A percentile compares a stretch with the other conserved stretches of the same genome.
Evolutionary conservation across 257 asterid genomes (phyloP).

Genomic region (Galeopsis tetrahit): DNA sequence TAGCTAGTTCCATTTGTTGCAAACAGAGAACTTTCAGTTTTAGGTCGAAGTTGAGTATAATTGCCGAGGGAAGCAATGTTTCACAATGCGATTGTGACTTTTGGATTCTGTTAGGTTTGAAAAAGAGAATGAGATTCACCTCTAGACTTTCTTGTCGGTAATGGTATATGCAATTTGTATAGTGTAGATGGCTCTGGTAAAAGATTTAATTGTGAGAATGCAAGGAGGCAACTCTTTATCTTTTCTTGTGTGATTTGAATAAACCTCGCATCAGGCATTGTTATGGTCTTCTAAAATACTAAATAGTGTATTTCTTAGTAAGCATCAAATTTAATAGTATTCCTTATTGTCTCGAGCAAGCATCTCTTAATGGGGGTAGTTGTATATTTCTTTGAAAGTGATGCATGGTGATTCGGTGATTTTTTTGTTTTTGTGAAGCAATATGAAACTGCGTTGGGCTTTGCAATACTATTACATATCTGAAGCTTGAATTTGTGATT

Average conservation of each 20-base stretch:
- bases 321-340: not conserved
- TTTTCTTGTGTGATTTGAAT: not conserved
- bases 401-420: not conserved
- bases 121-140: not conserved
- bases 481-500: constrained; percentile 19
- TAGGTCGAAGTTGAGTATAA: not conserved
- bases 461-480: constrained; percentile 17
- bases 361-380: not conserved
- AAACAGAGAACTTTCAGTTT: not conserved
- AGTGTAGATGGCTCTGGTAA: not conserved
- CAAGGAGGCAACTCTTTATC: not conserved
- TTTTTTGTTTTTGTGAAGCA: constrained; percentile 9
- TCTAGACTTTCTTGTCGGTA: not conserved
- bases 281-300: not conserved
- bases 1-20: not conserved
- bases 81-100: not conserved
- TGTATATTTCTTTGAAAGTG: not conserved
- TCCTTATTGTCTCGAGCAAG: not conserved
- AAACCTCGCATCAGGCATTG: not conserved
- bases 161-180: not conserved
- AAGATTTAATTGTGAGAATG: constrained; percentile 5
- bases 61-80: constrained; percentile 7
- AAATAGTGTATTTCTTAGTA: not conserved
- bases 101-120: constrained; percentile 3
- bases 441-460: constrained; percentile 9